Evolutionary conservation across 192 early-diverging fungal genomes (phyloP).

Genomic region (Coemansia sp.): DNA sequence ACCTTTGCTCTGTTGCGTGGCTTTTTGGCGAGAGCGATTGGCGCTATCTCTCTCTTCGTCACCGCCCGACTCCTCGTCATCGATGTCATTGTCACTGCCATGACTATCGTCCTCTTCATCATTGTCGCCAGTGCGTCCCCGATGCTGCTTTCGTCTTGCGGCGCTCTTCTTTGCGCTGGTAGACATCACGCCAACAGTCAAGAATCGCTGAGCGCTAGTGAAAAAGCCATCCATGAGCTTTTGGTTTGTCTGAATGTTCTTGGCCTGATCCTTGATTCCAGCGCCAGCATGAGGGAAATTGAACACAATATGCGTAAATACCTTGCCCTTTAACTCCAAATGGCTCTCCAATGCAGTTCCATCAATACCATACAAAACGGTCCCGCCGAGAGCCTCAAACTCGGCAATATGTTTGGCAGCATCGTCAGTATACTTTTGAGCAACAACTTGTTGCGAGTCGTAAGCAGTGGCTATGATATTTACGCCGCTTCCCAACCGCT

Average conservation of each 20-base stretch:
- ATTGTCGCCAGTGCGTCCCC: background rate
- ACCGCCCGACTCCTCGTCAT: background rate
- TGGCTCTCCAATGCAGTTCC: constrained; percentile 64
- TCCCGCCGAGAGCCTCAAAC: constrained; percentile 62
- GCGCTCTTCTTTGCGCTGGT: background rate
- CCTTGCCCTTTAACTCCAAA: constrained; percentile 56
- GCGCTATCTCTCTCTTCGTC: background rate
- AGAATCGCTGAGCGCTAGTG: constrained; percentile 53
- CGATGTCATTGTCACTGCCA: constrained; percentile 3
- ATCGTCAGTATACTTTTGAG: constrained; percentile 74
- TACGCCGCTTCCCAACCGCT: constrained; percentile 57
- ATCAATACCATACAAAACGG: constrained; percentile 75
- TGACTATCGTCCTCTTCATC: background rate
- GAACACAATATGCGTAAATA: constrained; percentile 85
- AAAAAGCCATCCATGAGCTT: constrained; percentile 64
- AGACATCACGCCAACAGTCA: constrained; percentile 35
- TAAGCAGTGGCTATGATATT: constrained; percentile 72
- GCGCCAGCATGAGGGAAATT: constrained; percentile 94
- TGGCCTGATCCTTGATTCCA: constrained; percentile 90
- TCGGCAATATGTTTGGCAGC: constrained; percentile 56
- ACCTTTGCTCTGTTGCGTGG: background rate
- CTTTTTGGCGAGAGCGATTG: background rate
- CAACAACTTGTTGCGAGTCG: constrained; percentile 66
- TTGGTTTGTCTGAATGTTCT: constrained; percentile 84
- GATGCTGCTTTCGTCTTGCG: background rate